Evolutionary conservation across 1,284 basidiomycete species (phyloP).

Genomic region (Sanghuangporus weigelae): DNA sequence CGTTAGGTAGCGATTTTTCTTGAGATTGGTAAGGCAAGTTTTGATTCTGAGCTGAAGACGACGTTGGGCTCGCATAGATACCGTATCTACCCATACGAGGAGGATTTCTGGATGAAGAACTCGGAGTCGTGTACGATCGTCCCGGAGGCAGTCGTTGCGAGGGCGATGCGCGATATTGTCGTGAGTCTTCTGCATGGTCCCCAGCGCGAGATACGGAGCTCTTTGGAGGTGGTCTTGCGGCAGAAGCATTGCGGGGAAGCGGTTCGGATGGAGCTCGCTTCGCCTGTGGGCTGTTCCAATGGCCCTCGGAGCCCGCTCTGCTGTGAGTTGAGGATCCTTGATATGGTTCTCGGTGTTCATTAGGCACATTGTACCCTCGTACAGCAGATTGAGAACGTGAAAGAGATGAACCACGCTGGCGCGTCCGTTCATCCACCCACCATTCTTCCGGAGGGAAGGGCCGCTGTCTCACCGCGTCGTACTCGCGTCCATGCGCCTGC

Average conservation of each 20-base stretch:
- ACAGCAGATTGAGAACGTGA: not conserved
- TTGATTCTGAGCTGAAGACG: not conserved
- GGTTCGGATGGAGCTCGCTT: not conserved
- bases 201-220: not conserved
- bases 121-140: not conserved
- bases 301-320: not conserved
- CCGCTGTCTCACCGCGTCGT: constrained; percentile 11
- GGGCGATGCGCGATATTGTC: not conserved
- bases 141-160: not conserved
- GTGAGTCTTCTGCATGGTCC: not conserved
- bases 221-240: not conserved
- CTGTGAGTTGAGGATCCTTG: not conserved
- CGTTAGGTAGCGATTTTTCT: not conserved
- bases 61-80: constrained; percentile 22
- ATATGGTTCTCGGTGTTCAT: not conserved
- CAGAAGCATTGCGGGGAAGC: not conserved
- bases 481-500: not conserved
- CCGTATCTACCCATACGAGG: constrained; percentile 10
- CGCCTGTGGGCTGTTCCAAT: not conserved
- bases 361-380: not conserved
- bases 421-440: constrained; percentile 16
- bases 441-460: constrained; percentile 23
- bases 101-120: not conserved
- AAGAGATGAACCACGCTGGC: constrained; percentile 8
- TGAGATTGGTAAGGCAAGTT: not conserved